phyloP scores from a whole-genome alignment of 345 rosid species.

The Anacardium occidentale region DNA sequence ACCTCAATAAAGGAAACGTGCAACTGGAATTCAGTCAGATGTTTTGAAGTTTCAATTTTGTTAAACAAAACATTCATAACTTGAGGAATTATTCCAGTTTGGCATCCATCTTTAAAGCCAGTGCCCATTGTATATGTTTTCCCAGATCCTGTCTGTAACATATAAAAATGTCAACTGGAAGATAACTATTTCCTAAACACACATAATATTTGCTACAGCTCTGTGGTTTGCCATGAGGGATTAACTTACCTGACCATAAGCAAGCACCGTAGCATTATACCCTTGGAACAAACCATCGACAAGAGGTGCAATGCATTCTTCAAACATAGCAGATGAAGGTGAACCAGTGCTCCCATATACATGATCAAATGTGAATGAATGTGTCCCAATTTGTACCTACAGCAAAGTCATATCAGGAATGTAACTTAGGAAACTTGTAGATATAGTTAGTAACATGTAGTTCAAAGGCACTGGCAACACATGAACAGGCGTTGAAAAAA shows the following conservation, averaged over 20 bases:
- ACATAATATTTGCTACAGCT: neutral
- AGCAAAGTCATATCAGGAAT: conserved; percentile 14
- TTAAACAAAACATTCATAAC: conserved; percentile 84
- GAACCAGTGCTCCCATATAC: conserved; percentile 88
- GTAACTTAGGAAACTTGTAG: neutral
- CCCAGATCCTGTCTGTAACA: conserved; percentile 92
- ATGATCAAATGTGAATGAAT: conserved; percentile 96
- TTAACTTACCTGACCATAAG: conserved; percentile 88
- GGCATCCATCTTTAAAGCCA: conserved; percentile 74
- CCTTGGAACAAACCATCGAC: conserved; percentile 99
- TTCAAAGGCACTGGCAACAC: neutral
- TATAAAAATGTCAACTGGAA: conserved; percentile 19
- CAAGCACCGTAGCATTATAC: conserved; percentile 97
- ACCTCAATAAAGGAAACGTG: conserved; percentile 98
- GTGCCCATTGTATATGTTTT: conserved; percentile 99
- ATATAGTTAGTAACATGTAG: neutral
- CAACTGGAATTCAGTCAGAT: conserved; percentile 80
- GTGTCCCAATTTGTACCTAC: conserved; percentile 94
- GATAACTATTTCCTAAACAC: conserved; percentile 6
- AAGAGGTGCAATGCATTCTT: conserved; percentile 80
- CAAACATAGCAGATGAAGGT: conserved; percentile 81
- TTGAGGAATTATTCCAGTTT: conserved; percentile 78
- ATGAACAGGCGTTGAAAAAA: neutral
- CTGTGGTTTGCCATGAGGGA: conserved; percentile 13
- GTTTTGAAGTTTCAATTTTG: conserved; percentile 75